phyloP scores from a whole-genome alignment of 306 rosid species.

The Glycine latifolia region DNA sequence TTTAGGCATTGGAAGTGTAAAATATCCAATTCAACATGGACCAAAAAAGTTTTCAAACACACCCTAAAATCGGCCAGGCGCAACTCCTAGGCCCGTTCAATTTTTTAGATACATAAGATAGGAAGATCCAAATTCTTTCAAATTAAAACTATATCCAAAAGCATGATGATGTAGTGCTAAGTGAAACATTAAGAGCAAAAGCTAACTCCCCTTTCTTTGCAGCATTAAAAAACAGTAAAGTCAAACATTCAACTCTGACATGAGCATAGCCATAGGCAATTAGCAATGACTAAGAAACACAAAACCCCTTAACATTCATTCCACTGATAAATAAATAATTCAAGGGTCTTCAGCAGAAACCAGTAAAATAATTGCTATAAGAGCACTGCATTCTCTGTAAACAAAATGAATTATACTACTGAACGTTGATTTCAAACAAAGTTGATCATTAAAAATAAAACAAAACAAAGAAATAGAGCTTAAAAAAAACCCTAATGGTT shows the following conservation, averaged over 20 bases:
- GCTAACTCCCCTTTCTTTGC: background rate
- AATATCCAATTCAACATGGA: no score
- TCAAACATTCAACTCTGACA: background rate
- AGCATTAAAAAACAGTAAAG: background rate
- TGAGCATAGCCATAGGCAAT: background rate
- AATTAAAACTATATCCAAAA: background rate
- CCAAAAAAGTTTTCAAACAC: background rate
- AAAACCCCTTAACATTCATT: background rate
- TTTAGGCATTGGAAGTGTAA: no score
- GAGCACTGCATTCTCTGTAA: conserved; percentile 3
- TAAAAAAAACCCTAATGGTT: conserved; percentile 30
- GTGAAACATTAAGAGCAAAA: background rate
- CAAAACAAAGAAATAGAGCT: background rate
- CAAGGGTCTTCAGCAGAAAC: conserved; percentile 16
- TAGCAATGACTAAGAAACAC: background rate
- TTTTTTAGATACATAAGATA: background rate
- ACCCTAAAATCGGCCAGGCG: background rate
- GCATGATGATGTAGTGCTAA: background rate
- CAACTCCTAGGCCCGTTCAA: background rate
- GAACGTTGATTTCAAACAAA: background rate
- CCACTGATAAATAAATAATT: background rate
- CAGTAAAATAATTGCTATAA: background rate
- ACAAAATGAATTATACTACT: conserved; percentile 29
- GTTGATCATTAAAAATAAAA: background rate
- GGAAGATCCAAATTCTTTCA: background rate